Percentiles rank a stretch among this genome's conserved stretches.
phyloP scores from a whole-genome alignment of 805 yeast genomes.

The Monosporozyma aerobia region DNA sequence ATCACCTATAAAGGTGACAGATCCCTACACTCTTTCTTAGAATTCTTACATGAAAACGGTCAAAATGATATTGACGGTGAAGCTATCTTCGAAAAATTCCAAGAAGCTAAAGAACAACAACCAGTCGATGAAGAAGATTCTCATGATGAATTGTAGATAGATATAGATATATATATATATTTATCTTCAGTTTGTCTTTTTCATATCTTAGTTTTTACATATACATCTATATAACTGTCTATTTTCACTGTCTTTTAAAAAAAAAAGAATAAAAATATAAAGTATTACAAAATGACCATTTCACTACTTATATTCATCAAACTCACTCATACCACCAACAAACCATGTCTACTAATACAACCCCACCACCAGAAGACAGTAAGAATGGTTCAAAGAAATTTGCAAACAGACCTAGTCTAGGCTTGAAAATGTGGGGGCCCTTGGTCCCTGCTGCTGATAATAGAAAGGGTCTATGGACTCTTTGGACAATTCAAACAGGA shows the following conservation, averaged over 20 bases:
- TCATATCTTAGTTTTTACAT: too few relatives aligned
- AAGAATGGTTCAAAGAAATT: not conserved
- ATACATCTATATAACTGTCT: too few relatives aligned
- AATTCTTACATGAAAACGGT: conserved; percentile 65
- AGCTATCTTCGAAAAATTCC: conserved; percentile 24
- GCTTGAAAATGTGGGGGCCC: conserved; percentile 59
- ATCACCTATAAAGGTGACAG: conserved; percentile 62
- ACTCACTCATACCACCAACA: conserved; percentile 6
- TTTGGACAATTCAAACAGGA: conserved; percentile 45
- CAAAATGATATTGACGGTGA: conserved; percentile 49
- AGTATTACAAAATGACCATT: too few relatives aligned
- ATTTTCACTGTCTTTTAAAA: too few relatives aligned
- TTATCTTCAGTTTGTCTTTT: too few relatives aligned
- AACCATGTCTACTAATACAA: conserved; percentile 14
- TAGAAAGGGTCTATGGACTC: conserved; percentile 40
- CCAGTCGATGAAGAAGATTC: conserved; percentile 15
- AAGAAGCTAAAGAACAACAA: conserved; percentile 9
- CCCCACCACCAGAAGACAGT: not conserved
- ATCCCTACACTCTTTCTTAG: conserved; percentile 60
- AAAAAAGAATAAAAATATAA: too few relatives aligned
- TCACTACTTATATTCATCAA: too few relatives aligned
- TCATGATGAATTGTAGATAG: conserved; percentile 28
- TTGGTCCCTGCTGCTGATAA: conserved; percentile 67
- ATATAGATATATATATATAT: not conserved
- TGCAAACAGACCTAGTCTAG: conserved; percentile 45